Conservation (phyloP, 2,329 filamentous ascomycete genomes). For the Didymella exigua region DNA sequence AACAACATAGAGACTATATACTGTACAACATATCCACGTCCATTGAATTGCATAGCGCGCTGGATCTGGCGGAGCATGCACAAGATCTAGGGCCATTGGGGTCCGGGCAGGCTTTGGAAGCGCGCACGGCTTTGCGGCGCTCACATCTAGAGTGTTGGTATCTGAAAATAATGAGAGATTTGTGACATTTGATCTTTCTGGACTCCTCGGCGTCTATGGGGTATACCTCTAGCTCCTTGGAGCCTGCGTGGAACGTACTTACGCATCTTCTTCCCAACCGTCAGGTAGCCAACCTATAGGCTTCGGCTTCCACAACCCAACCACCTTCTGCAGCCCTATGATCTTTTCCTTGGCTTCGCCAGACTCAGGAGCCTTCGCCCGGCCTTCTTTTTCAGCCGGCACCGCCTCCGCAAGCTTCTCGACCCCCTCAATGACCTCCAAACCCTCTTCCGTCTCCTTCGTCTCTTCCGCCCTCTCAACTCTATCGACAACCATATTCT, state of each 20-base stretch:
- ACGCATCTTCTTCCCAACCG: conserved; percentile 33
- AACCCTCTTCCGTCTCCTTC: background rate
- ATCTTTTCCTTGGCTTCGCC: conserved; percentile 14
- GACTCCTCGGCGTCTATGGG: background rate
- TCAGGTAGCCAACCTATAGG: conserved; percentile 40
- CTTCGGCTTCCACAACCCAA: conserved; percentile 40
- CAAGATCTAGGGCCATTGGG: background rate
- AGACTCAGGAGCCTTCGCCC: background rate
- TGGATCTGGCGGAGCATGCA: background rate
- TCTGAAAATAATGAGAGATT: background rate
- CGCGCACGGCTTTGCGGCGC: background rate
- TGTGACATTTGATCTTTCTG: background rate
- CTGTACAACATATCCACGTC: conserved; percentile 5
- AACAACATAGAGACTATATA: background rate
- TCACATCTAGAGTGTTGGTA: background rate
- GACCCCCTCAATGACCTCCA: background rate
- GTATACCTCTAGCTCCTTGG: background rate
- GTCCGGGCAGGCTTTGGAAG: background rate
- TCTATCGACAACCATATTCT: conserved; percentile 15
- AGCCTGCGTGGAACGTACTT: background rate
- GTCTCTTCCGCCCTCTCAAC: conserved; percentile 1
- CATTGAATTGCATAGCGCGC: conserved; percentile 7
- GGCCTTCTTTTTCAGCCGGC: background rate
- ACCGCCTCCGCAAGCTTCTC: background rate
- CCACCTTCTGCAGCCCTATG: conserved; percentile 37